These are phyloP conservation scores for Chiua sp. DNA, from an alignment of 1,284 basidiomycete species.

Conservation along the genomic window DNA sequence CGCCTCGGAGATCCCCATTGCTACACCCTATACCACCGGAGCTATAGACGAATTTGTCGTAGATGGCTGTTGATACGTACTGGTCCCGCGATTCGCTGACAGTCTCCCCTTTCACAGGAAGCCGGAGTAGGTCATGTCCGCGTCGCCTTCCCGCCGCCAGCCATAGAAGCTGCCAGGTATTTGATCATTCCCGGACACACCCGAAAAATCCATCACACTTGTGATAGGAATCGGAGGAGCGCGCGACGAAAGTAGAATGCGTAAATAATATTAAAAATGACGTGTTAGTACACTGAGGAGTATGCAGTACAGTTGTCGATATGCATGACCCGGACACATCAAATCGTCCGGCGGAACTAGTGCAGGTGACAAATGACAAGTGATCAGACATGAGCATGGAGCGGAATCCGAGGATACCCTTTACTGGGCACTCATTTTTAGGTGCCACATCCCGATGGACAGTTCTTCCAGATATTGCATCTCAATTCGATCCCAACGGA, in stretches of 20 bases:
- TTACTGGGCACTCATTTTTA: slow-evolving; percentile 48
- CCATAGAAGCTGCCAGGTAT: slow-evolving; percentile 8
- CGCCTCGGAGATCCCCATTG: neutral
- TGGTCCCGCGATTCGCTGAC: neutral
- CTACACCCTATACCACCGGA: slow-evolving; percentile 7
- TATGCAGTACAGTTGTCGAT: slow-evolving; percentile 27
- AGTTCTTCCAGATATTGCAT: slow-evolving; percentile 77
- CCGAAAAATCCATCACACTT: neutral
- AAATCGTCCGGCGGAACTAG: slow-evolving; percentile 13
- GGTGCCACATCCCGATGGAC: slow-evolving; percentile 72
- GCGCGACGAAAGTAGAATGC: slow-evolving; percentile 2
- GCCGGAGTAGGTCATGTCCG: neutral
- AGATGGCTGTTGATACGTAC: slow-evolving; percentile 6
- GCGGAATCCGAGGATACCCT: slow-evolving; percentile 9
- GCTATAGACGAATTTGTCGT: neutral
- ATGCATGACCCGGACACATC: slow-evolving; percentile 16
- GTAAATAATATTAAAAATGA: slow-evolving; percentile 27
- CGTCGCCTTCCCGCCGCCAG: slow-evolving; percentile 11
- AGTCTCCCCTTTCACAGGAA: slow-evolving; percentile 12
- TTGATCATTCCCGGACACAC: slow-evolving; percentile 11
- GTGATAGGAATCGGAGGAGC: neutral
- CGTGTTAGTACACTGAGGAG: slow-evolving; percentile 28
- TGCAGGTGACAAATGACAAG: slow-evolving; percentile 11
- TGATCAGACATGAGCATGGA: slow-evolving; percentile 6
- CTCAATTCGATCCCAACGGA: slow-evolving; percentile 70